Percentiles rank a stretch among this genome's conserved stretches.
Evolutionary conservation across 371 early-diverging fungal genomes (phyloP).

Genomic region (Rhizopus stolonifer): DNA sequence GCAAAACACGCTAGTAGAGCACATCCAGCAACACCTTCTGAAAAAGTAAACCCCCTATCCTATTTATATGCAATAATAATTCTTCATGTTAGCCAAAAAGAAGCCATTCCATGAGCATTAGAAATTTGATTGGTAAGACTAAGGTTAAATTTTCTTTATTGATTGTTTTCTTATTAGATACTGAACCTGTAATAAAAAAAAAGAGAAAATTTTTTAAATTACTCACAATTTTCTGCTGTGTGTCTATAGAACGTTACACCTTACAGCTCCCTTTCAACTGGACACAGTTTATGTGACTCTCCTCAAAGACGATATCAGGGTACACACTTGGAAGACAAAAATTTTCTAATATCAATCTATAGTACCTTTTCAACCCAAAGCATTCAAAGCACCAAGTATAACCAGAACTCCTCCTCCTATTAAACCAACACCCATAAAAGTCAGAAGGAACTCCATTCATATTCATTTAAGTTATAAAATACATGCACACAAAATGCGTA

Average conservation of each 20-base stretch:
- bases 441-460: slow-evolving; percentile 18
- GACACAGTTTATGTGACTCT: slow-evolving; percentile 1
- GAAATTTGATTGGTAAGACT: slow-evolving; percentile 22
- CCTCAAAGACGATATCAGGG: slow-evolving; percentile 11
- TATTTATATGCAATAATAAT: not conserved
- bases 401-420: not conserved
- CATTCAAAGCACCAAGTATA: not conserved
- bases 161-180: not conserved
- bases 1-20: slow-evolving; percentile 15
- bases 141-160: not conserved
- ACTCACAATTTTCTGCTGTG: not conserved
- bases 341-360: not conserved
- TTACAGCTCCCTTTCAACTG: slow-evolving; percentile 7
- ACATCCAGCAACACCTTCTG: not conserved
- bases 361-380: not conserved
- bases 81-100: slow-evolving; percentile 8
- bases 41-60: slow-evolving; percentile 6
- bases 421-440: not conserved
- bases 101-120: slow-evolving; percentile 23
- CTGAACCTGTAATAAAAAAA: not conserved
- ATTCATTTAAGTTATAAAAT: slow-evolving; percentile 26
- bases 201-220: not conserved
- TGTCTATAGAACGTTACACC: not conserved
- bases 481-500: slow-evolving; percentile 16
- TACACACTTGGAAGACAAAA: not conserved